phyloP scores from a whole-genome alignment of 768 basidiomycete genomes.

The Phaffia tasmanica region DNA sequence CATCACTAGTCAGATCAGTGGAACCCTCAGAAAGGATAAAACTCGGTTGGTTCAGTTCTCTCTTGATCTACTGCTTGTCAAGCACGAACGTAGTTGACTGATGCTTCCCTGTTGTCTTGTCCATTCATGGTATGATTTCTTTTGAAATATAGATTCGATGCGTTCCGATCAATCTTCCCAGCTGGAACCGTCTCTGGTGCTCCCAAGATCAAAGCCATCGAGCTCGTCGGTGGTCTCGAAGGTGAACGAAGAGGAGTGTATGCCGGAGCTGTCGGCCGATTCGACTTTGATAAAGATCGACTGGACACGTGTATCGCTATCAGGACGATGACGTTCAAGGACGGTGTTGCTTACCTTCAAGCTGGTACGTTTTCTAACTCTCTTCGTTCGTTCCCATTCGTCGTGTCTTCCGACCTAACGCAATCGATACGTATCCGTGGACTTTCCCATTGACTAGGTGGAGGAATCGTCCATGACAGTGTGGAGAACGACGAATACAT shows the following conservation, averaged over 20 bases:
- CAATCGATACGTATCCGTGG: neutral
- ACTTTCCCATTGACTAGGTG: constrained; percentile 43
- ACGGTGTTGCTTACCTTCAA: constrained; percentile 73
- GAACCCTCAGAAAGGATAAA: constrained; percentile 64
- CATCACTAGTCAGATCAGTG: constrained; percentile 88
- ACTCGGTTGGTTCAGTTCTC: constrained; percentile 52
- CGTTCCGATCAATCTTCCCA: constrained; percentile 97
- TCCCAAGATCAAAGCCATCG: constrained; percentile 96
- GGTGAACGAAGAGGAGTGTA: constrained; percentile 85
- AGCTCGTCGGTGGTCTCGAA: constrained; percentile 76
- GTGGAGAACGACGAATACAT: constrained; percentile 94
- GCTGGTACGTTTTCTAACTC: constrained; percentile 42
- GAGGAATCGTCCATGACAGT: constrained; percentile 93
- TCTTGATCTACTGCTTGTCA: neutral
- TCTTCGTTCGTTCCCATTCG: neutral
- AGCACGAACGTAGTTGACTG: too few species aligned
- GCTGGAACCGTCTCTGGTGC: constrained; percentile 98
- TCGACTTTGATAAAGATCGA: constrained; percentile 73
- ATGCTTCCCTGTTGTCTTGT: neutral
- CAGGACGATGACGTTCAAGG: constrained; percentile 92
- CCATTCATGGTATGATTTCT: neutral
- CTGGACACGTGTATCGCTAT: constrained; percentile 99
- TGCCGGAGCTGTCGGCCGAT: constrained; percentile 94
- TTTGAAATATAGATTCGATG: constrained; percentile 62
- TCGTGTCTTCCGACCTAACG: neutral